phyloP scores from a whole-genome alignment of 1,284 basidiomycete species.

The Ceratobasidium sp. region DNA sequence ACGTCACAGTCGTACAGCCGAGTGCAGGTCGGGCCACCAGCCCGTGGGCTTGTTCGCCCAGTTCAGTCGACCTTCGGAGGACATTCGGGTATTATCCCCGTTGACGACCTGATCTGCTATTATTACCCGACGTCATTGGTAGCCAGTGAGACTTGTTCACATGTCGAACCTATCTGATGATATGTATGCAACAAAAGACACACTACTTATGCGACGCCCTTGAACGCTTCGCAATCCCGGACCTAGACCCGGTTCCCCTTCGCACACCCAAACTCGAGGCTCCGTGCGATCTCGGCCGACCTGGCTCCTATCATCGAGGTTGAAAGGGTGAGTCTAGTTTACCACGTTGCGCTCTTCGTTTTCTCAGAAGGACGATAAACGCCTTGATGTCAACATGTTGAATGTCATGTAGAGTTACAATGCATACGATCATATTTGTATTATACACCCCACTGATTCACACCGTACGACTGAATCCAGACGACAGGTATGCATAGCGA shows the following conservation, averaged over 20 bases:
- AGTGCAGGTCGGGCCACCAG: neutral
- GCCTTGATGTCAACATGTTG: neutral
- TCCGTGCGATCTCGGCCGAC: neutral
- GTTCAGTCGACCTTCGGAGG: neutral
- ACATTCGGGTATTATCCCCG: constrained; percentile 25
- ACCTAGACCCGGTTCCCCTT: neutral
- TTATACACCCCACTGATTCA: neutral
- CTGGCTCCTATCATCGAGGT: constrained; percentile 5
- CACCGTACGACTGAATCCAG: neutral
- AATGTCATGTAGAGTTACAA: neutral
- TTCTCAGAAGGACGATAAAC: neutral
- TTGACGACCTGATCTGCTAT: neutral
- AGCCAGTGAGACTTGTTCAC: neutral
- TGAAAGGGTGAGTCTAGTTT: neutral
- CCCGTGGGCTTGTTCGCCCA: neutral
- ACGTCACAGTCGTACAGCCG: neutral
- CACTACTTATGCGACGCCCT: neutral
- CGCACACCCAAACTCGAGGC: neutral
- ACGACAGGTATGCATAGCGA: neutral
- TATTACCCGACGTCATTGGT: constrained; percentile 12
- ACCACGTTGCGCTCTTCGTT: constrained; percentile 10
- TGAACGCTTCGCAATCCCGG: neutral
- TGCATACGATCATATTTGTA: neutral
- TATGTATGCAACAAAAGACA: neutral
- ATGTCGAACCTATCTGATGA: neutral